Conservation (phyloP, 2,329 filamentous ascomycete genomes). For the Aschersonia sp. region DNA sequence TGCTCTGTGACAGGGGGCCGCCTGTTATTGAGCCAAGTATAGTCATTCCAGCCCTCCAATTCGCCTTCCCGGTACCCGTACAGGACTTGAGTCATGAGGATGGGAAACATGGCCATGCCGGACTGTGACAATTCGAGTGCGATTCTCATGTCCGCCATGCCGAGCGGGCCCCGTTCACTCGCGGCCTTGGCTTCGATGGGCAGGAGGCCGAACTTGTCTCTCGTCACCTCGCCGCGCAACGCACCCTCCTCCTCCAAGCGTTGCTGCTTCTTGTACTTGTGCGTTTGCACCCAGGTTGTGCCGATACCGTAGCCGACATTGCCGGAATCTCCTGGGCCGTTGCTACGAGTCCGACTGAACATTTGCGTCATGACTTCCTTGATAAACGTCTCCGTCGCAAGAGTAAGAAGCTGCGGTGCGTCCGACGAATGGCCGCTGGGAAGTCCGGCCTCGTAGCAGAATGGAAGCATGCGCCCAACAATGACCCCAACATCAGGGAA, state of each 20-base stretch:
- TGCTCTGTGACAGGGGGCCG: slow-evolving; percentile 15
- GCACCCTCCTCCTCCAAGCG: slow-evolving; percentile 61
- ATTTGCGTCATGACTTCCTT: slow-evolving; percentile 50
- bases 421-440: slow-evolving; percentile 42
- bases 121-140: slow-evolving; percentile 62
- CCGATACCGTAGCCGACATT: slow-evolving; percentile 50
- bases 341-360: slow-evolving; percentile 49
- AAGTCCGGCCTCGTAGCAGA: slow-evolving; percentile 53
- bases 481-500: slow-evolving; percentile 52
- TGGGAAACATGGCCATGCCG: slow-evolving; percentile 63
- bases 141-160: slow-evolving; percentile 64
- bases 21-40: slow-evolving; percentile 33
- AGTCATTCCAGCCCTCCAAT: slow-evolving; percentile 50
- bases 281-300: slow-evolving; percentile 61
- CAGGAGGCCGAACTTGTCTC: slow-evolving; percentile 63
- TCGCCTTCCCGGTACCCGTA: slow-evolving; percentile 63
- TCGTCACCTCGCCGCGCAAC: slow-evolving; percentile 55
- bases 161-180: slow-evolving; percentile 54
- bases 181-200: slow-evolving; percentile 70
- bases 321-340: slow-evolving; percentile 47
- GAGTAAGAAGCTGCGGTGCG: slow-evolving; percentile 47
- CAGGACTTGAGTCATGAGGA: slow-evolving; percentile 55
- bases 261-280: slow-evolving; percentile 61
- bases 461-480: slow-evolving; percentile 49
- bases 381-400: slow-evolving; percentile 52